Base-by-base conservation (phyloP, 1,139 yeast species). In the Suhomyces taliae region DNA sequence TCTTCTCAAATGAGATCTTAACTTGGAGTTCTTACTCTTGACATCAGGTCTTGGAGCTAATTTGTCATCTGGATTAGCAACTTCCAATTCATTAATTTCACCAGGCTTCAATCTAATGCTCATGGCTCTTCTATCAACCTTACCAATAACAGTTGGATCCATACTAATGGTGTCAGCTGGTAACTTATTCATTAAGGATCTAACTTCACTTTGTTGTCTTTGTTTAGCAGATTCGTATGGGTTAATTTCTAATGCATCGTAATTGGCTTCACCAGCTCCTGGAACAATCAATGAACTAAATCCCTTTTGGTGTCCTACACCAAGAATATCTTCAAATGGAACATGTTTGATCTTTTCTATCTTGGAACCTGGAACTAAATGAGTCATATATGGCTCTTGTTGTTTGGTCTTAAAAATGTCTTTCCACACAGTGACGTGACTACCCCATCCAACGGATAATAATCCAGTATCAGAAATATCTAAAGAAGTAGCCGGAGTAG, bases 241-340 rank as follows among this genome's bases (percentile, higher is more conserved):
- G 67, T 95, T 95, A 59, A 85, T 70, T 68, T 95, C 99, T 61
- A 90, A 72, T 2, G 99, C 91, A 73, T 95, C 99, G 64, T 81
- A 91, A 70, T 95, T 95, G 51, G 99, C 97, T 70, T 95, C 99
- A 74, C 99, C 99, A 43, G 98, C 76, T 36, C 99, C 99, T 35
- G 99, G 99, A 48, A 93, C 79, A 55, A 95, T 87, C 48, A 95
- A 60, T 24, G 95, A 86, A 27, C 86, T 81, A 46, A 90, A 77
- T 26, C 98, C 97, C 11, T 72, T 69, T 43, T 81, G 77, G 62
- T 90, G 96, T 2, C 98, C 98, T 8, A 87, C 81, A 19, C 97
- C 96, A 31, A 95, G 75, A 24, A 93, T 76, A 87, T 95, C 99
- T 70, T 95, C 99, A 66, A 85, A 93, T 11, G 99, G 99, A 27